Evolutionary conservation across 306 rosid species (phyloP).

Genomic region (Bauhinia variegata): DNA sequence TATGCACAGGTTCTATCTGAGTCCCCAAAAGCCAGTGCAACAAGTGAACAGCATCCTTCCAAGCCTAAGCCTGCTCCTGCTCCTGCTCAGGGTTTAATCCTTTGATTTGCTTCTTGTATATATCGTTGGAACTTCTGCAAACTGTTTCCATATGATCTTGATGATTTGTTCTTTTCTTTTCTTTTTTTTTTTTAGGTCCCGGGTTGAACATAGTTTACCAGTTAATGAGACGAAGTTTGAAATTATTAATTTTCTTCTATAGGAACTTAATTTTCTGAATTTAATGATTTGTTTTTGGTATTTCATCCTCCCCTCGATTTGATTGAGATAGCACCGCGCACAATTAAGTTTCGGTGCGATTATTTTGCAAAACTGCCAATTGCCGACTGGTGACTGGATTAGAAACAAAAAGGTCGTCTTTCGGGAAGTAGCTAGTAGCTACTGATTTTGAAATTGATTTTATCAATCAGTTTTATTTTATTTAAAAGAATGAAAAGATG

Average conservation of each 20-base stretch:
- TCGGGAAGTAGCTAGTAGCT: too few relatives aligned
- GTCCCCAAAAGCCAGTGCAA: constrained; percentile 63
- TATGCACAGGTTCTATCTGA: constrained; percentile 65
- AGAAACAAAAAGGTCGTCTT: too few relatives aligned
- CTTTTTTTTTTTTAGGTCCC: too few relatives aligned
- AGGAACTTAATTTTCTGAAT: constrained; percentile 35
- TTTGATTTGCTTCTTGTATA: constrained; percentile 59
- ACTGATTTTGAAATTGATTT: too few relatives aligned
- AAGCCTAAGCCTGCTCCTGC: too few relatives aligned
- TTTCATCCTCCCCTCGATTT: too few relatives aligned
- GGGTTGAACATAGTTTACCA: constrained; percentile 35
- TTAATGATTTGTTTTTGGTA: constrained; percentile 25
- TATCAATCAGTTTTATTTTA: too few relatives aligned
- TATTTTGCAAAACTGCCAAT: too few relatives aligned
- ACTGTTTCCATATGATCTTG: constrained; percentile 38
- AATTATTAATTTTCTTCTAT: constrained; percentile 35
- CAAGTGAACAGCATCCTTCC: constrained; percentile 55
- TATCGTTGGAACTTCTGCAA: constrained; percentile 44
- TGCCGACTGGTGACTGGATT: too few relatives aligned
- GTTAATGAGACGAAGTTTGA: constrained; percentile 37
- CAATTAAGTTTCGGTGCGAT: not conserved
- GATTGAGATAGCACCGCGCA: too few relatives aligned
- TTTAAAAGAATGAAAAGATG: too few relatives aligned
- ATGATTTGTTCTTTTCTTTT: constrained; percentile 37
- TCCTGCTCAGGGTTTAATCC: constrained; percentile 89